These are phyloP conservation scores for Hymenotorrendiella dingleyae DNA, from an alignment of 2,329 filamentous ascomycete species.

Conservation along the genomic window DNA sequence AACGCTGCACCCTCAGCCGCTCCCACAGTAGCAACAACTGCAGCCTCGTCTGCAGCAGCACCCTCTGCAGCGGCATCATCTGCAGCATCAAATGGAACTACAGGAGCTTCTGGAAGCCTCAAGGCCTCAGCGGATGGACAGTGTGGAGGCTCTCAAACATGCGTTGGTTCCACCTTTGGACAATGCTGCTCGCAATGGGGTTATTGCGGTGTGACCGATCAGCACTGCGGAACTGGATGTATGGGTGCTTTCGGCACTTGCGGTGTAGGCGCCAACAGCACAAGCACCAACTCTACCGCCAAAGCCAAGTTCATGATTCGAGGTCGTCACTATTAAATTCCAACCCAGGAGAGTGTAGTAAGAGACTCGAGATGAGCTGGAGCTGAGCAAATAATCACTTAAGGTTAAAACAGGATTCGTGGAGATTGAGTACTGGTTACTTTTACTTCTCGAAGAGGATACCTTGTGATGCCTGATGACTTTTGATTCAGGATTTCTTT, in stretches of 20 bases:
- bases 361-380: neutral
- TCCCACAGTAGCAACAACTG: neutral
- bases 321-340: neutral
- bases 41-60: neutral
- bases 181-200: slow-evolving; percentile 4
- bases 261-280: neutral
- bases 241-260: slow-evolving; percentile 3
- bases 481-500: too few relatives aligned
- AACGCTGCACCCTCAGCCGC: neutral
- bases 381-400: neutral
- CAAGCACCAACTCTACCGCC: too few relatives aligned
- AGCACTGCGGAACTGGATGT: slow-evolving; percentile 7
- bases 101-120: neutral
- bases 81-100: neutral
- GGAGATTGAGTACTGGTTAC: neutral
- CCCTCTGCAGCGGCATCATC: neutral
- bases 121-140: neutral
- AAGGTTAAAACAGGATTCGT: slow-evolving; percentile 4
- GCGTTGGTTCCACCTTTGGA: slow-evolving; percentile 3
- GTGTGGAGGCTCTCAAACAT: slow-evolving; percentile 1
- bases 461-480: neutral
- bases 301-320: too few relatives aligned
- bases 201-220: slow-evolving; percentile 3
- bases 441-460: slow-evolving; percentile 1
- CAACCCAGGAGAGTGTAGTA: neutral